Conservation (phyloP, 768 basidiomycete species). For the Mycena olivaceomarginata region DNA sequence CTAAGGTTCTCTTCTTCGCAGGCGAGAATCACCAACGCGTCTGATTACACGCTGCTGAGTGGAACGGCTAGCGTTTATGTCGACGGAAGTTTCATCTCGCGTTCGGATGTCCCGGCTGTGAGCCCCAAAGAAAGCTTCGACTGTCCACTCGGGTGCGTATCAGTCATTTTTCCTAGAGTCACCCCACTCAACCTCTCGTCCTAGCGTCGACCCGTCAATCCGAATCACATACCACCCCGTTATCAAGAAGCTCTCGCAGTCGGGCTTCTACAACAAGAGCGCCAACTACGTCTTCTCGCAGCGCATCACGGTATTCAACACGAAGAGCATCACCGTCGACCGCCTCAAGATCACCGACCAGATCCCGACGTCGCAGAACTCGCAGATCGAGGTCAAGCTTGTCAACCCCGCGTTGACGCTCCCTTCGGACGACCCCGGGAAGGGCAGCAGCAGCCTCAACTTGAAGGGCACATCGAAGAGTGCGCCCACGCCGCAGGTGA, state of each 20-base stretch:
- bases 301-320: constrained; percentile 49
- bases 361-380: constrained; percentile 50
- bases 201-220: too few relatives aligned
- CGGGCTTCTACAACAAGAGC: too few relatives aligned
- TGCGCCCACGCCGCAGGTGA: constrained; percentile 23
- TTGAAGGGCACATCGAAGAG: background rate
- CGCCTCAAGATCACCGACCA: constrained; percentile 48
- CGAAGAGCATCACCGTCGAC: constrained; percentile 42
- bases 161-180: too few relatives aligned
- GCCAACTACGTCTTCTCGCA: constrained; percentile 1
- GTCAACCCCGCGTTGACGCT: constrained; percentile 32
- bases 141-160: constrained; percentile 53
- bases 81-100: constrained; percentile 54
- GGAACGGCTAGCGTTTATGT: constrained; percentile 53
- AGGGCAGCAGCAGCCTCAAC: constrained; percentile 23
- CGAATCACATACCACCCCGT: too few relatives aligned
- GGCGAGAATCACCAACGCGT: constrained; percentile 55
- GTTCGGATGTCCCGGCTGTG: constrained; percentile 47
- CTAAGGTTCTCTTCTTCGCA: constrained; percentile 7
- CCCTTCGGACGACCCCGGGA: constrained; percentile 6
- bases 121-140: constrained; percentile 55
- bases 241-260: too few relatives aligned
- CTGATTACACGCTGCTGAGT: constrained; percentile 50
- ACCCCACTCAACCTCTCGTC: too few relatives aligned
- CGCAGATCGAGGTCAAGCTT: constrained; percentile 45